Conservation (phyloP, 495 filamentous ascomycete genomes). For the Cetradonia linearis region DNA sequence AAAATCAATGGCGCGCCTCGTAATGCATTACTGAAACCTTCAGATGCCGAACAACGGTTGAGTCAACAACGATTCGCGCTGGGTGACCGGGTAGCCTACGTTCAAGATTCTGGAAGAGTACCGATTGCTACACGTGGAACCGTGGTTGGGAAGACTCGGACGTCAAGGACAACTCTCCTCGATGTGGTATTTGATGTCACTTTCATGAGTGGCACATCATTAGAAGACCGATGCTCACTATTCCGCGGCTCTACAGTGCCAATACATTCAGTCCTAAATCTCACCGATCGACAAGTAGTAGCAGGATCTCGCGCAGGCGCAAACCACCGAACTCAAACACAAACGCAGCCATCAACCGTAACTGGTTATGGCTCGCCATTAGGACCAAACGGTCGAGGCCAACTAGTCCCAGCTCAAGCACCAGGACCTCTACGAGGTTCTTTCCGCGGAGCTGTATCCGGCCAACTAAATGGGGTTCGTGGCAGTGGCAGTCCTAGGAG, state of each 20-base stretch:
- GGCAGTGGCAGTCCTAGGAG: slow-evolving; percentile 34
- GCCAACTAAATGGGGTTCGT: slow-evolving; percentile 28
- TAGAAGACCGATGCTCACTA: slow-evolving; percentile 82
- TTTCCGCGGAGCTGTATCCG: slow-evolving; percentile 57
- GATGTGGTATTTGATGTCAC: slow-evolving; percentile 88
- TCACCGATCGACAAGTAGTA: slow-evolving; percentile 71
- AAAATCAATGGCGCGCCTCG: slow-evolving; percentile 72
- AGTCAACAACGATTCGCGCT: slow-evolving; percentile 74
- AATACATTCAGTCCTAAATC: slow-evolving; percentile 71
- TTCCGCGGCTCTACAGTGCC: slow-evolving; percentile 94
- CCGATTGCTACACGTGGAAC: slow-evolving; percentile 88
- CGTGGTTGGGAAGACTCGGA: slow-evolving; percentile 82
- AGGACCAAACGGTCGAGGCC: slow-evolving; percentile 46
- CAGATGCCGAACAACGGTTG: slow-evolving; percentile 83
- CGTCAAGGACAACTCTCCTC: slow-evolving; percentile 65
- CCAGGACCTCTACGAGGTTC: slow-evolving; percentile 62
- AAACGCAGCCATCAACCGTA: slow-evolving; percentile 46
- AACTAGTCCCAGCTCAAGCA: slow-evolving; percentile 54
- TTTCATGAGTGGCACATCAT: slow-evolving; percentile 91
- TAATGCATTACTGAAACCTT: slow-evolving; percentile 76
- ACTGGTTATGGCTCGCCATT: slow-evolving; percentile 50
- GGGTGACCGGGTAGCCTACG: slow-evolving; percentile 87
- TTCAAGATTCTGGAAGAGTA: slow-evolving; percentile 85
- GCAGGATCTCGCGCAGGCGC: slow-evolving; percentile 61
- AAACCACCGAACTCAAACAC: slow-evolving; percentile 43